Evolutionary conservation across 2,329 filamentous ascomycete genomes (phyloP).

Genomic region (Aspergillus puulaauensis): DNA sequence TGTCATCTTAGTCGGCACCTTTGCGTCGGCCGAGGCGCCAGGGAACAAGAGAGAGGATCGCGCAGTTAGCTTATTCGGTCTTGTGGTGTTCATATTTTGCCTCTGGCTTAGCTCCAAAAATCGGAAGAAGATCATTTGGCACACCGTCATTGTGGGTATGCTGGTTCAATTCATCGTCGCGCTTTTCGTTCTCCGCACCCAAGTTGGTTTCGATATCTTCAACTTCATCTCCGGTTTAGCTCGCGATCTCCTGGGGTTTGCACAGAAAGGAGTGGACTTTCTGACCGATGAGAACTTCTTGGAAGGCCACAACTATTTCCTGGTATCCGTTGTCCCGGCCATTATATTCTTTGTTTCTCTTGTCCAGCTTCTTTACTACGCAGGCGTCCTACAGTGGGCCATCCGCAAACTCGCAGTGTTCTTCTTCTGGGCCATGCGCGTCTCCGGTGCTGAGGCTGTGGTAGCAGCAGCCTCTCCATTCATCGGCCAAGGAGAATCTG

Average conservation of each 20-base stretch:
- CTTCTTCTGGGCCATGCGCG: slow-evolving; percentile 86
- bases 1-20: slow-evolving; percentile 75
- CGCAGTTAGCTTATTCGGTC: slow-evolving; percentile 75
- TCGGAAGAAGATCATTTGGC: slow-evolving; percentile 62
- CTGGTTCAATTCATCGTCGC: slow-evolving; percentile 84
- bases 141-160: slow-evolving; percentile 86
- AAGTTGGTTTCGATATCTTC: slow-evolving; percentile 86
- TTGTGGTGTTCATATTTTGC: slow-evolving; percentile 65
- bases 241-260: slow-evolving; percentile 72
- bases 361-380: slow-evolving; percentile 83
- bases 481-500: slow-evolving; percentile 90
- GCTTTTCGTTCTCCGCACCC: slow-evolving; percentile 80
- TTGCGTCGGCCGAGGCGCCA: slow-evolving; percentile 67
- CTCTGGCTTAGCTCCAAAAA: slow-evolving; percentile 73
- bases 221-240: slow-evolving; percentile 79
- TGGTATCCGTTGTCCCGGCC: slow-evolving; percentile 77
- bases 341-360: slow-evolving; percentile 96
- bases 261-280: slow-evolving; percentile 71
- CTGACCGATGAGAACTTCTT: slow-evolving; percentile 54
- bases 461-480: slow-evolving; percentile 91
- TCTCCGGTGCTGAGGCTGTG: slow-evolving; percentile 90
- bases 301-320: slow-evolving; percentile 63
- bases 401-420: slow-evolving; percentile 82
- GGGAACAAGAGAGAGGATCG: slow-evolving; percentile 81
- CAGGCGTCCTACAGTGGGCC: slow-evolving; percentile 83